phyloP scores from a whole-genome alignment of 148 eudicot species.

The Pouteria glomerata region DNA sequence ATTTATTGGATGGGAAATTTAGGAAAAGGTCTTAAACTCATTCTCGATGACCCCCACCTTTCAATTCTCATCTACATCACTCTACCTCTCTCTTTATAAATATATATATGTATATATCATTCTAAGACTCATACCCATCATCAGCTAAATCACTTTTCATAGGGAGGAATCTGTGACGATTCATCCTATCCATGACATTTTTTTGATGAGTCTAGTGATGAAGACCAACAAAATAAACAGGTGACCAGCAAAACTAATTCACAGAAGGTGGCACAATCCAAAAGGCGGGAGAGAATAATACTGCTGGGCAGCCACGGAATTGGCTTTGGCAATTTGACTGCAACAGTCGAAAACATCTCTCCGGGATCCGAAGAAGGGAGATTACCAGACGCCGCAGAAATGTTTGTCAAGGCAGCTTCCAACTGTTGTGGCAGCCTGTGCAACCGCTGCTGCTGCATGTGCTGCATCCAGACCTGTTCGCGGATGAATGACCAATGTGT shows the following conservation, averaged over 20 bases:
- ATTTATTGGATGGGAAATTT: no score
- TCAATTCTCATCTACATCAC: no score
- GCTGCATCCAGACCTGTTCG: slow-evolving; percentile 63
- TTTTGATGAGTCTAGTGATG: not conserved
- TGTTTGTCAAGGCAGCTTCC: slow-evolving; percentile 62
- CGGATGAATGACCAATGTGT: slow-evolving; percentile 71
- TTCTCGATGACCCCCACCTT: no score
- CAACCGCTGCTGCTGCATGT: slow-evolving; percentile 72
- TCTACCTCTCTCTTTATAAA: no score
- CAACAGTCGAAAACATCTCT: slow-evolving; percentile 60
- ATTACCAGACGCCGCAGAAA: slow-evolving; percentile 64
- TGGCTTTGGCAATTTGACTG: slow-evolving; percentile 77
- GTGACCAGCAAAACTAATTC: slow-evolving; percentile 22
- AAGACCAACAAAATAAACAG: slow-evolving; percentile 24
- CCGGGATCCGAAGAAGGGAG: slow-evolving; percentile 54
- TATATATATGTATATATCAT: no score
- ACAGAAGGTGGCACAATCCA: slow-evolving; percentile 22
- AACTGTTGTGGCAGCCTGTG: slow-evolving; percentile 59
- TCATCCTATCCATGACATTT: not conserved
- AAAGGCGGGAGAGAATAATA: slow-evolving; percentile 25
- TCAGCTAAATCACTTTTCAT: no score
- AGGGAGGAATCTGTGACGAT: not conserved
- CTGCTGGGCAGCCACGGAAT: slow-evolving; percentile 40
- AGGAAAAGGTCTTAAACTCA: no score
- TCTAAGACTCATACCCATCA: no score